phyloP scores from a whole-genome alignment of 2,329 filamentous ascomycete genomes.

The Aspergillus pseudotamarii region DNA sequence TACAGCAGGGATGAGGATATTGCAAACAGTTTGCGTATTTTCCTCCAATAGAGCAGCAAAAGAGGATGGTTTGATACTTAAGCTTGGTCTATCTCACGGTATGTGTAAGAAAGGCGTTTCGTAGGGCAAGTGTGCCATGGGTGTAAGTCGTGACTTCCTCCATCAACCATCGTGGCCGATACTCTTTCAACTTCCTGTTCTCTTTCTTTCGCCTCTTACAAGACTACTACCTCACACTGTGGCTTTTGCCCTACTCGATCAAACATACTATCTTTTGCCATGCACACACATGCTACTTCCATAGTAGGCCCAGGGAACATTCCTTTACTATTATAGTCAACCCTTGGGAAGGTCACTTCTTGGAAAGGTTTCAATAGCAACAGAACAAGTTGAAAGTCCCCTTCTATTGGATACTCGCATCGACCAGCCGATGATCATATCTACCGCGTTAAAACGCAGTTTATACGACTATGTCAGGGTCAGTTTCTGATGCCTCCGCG shows the following conservation, averaged over 20 bases:
- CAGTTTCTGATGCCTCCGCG: constrained; percentile 24
- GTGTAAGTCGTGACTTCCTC: neutral
- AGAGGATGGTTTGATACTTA: neutral
- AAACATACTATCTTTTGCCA: neutral
- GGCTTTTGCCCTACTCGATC: neutral
- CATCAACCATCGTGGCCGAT: neutral
- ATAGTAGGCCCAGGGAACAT: neutral
- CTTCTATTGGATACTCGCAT: neutral
- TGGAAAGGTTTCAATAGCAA: neutral
- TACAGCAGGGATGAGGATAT: constrained; percentile 39
- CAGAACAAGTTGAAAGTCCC: too few species aligned
- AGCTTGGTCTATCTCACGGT: neutral
- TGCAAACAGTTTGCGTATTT: constrained; percentile 23
- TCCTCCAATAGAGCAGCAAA: constrained; percentile 11
- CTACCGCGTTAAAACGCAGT: neutral
- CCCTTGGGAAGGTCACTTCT: neutral
- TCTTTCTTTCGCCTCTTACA: neutral
- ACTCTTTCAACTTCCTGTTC: neutral
- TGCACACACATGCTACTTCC: neutral
- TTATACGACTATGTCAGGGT: constrained; percentile 27
- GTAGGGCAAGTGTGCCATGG: neutral
- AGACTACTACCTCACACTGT: neutral
- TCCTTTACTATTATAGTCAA: neutral
- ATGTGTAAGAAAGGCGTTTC: neutral
- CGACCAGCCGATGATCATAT: neutral